A percentile compares a stretch with the other conserved stretches of the same genome.
These are phyloP conservation scores for Globisporangium paroecandrum DNA, from an alignment of 352 stramenopile genomes.

Conservation along the genomic window DNA sequence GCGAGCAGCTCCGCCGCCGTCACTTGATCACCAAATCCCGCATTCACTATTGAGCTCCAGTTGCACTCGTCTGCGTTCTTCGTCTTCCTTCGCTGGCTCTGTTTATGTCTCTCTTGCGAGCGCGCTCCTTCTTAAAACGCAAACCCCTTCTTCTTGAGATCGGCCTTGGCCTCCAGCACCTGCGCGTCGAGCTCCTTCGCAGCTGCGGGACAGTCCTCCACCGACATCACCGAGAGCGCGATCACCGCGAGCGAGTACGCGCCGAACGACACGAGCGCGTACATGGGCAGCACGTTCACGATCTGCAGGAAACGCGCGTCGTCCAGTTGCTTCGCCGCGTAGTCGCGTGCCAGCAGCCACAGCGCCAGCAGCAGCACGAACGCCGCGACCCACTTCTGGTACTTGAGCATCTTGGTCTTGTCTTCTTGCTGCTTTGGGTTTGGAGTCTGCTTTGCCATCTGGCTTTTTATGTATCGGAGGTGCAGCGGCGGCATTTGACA, in stretches of 20 bases:
- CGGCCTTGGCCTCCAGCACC: slow-evolving; percentile 59
- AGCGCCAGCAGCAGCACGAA: slow-evolving; percentile 44
- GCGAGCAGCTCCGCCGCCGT: background rate
- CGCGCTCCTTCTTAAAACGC: slow-evolving; percentile 26
- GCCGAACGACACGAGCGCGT: slow-evolving; percentile 66
- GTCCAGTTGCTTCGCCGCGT: slow-evolving; percentile 25
- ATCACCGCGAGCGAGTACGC: slow-evolving; percentile 70
- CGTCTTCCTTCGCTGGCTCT: background rate
- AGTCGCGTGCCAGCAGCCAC: slow-evolving; percentile 54
- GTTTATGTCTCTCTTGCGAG: background rate
- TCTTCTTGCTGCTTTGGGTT: background rate
- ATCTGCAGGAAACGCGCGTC: slow-evolving; percentile 48
- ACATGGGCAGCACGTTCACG: slow-evolving; percentile 58
- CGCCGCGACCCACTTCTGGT: slow-evolving; percentile 65
- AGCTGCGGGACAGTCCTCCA: slow-evolving; percentile 65
- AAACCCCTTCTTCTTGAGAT: slow-evolving; percentile 58
- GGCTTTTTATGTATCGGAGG: background rate
- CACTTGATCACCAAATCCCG: background rate
- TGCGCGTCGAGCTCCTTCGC: slow-evolving; percentile 67
- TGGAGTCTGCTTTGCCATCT: background rate
- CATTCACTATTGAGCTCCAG: background rate
- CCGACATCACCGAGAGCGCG: slow-evolving; percentile 61
- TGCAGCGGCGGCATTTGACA: background rate
- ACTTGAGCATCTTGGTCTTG: slow-evolving; percentile 59
- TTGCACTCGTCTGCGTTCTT: background rate